These are phyloP conservation scores for Erodium texanum DNA, from an alignment of 441 rosid genomes.

Conservation along the genomic window DNA sequence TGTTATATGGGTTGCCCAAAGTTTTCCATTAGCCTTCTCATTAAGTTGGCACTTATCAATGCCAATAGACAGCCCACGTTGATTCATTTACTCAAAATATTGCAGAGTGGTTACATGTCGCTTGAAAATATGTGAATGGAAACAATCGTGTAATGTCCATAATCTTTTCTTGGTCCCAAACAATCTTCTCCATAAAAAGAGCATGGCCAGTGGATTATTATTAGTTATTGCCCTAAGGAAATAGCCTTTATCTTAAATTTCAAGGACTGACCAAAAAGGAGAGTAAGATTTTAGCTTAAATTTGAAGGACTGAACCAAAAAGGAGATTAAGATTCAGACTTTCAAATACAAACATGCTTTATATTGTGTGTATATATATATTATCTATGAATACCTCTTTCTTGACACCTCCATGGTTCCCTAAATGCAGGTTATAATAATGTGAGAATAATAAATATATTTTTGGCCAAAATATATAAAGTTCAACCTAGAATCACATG, in stretches of 20 bases:
- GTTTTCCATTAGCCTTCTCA: not conserved
- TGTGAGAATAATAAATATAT: not conserved
- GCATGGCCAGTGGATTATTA: not conserved
- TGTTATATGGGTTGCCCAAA: not conserved
- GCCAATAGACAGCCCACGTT: constrained; percentile 1
- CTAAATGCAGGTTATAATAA: not conserved
- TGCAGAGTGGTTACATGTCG: not conserved
- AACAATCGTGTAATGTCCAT: not conserved
- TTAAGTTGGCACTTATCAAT: not conserved
- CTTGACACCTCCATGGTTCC: not conserved
- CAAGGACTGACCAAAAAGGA: not conserved
- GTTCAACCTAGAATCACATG: not conserved
- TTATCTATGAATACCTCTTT: not conserved
- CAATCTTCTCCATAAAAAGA: not conserved
- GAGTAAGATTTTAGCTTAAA: not conserved
- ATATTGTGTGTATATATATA: not conserved
- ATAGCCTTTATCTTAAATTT: not conserved
- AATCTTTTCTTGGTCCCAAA: not conserved
- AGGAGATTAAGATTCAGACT: not conserved
- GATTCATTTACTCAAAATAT: not conserved
- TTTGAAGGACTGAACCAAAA: not conserved
- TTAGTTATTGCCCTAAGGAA: not conserved
- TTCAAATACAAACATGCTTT: not conserved
- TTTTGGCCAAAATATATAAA: not conserved
- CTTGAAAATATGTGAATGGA: not conserved